Evolutionary conservation across 371 early-diverging fungal genomes (phyloP).

Genomic region (Chytridium lagenaria): DNA sequence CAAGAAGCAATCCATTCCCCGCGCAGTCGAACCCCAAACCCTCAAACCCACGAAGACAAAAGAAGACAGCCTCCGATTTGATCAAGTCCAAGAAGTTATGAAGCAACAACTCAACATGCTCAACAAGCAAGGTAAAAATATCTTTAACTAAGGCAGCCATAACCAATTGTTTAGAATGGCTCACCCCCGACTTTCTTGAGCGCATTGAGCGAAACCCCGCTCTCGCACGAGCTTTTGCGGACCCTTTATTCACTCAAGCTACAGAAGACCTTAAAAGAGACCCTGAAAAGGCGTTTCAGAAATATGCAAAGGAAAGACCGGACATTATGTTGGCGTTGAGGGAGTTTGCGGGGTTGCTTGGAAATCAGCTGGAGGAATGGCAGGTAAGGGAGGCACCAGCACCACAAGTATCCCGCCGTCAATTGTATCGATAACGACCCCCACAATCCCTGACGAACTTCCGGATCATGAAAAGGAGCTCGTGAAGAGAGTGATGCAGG

Average conservation of each 20-base stretch:
- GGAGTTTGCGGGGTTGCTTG: slow-evolving; percentile 43
- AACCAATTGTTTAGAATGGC: slow-evolving; percentile 37
- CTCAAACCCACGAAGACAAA: slow-evolving; percentile 31
- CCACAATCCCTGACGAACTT: slow-evolving; percentile 36
- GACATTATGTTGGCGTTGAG: slow-evolving; percentile 39
- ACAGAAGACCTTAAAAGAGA: slow-evolving; percentile 29
- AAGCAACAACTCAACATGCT: slow-evolving; percentile 22
- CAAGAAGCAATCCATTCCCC: background rate
- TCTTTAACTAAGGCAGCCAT: background rate
- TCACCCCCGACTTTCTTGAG: slow-evolving; percentile 38
- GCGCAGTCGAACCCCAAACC: background rate
- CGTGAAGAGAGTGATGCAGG: slow-evolving; percentile 29
- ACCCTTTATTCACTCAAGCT: slow-evolving; percentile 43
- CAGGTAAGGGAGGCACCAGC: slow-evolving; percentile 1
- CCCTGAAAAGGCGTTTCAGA: slow-evolving; percentile 36
- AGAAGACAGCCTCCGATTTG: slow-evolving; percentile 27
- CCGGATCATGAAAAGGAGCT: slow-evolving; percentile 38
- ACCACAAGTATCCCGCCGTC: background rate
- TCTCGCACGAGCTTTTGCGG: slow-evolving; percentile 36
- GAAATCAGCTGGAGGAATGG: slow-evolving; percentile 38
- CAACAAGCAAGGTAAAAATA: slow-evolving; percentile 25
- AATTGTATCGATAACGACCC: background rate
- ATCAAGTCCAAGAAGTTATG: slow-evolving; percentile 48
- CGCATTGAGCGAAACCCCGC: slow-evolving; percentile 34
- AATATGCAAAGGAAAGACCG: slow-evolving; percentile 34